phyloP scores from a whole-genome alignment of 202 grass and related monocot genomes.

The Panicum virgatum region DNA sequence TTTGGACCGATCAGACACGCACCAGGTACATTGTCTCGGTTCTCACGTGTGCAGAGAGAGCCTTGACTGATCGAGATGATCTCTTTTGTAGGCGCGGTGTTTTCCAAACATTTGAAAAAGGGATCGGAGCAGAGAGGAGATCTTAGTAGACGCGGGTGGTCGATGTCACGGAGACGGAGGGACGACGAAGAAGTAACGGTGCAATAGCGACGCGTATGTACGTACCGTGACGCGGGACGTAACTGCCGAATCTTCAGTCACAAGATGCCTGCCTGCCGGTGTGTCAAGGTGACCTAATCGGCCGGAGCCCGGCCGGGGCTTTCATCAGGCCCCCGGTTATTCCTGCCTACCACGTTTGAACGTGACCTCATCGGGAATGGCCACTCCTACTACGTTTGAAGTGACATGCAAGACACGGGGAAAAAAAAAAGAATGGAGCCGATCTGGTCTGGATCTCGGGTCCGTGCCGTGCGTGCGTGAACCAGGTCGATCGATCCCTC shows the following conservation, averaged over 20 bases:
- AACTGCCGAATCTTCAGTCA: conserved; percentile 31
- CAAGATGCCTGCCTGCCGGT: not conserved
- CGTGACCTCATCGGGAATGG: conserved; percentile 19
- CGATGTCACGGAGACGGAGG: not conserved
- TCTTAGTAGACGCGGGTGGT: not conserved
- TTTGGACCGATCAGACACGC: not conserved
- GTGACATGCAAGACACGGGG: conserved; percentile 29
- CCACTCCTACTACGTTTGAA: not conserved
- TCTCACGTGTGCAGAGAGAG: conserved; percentile 6
- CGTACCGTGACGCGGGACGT: not conserved
- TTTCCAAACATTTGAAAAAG: no score
- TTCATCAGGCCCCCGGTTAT: not conserved
- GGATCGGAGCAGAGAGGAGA: no score
- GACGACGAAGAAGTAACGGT: conserved; percentile 12
- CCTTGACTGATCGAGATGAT: no score
- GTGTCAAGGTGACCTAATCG: conserved; percentile 30
- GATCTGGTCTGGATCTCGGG: not conserved
- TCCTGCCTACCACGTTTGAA: conserved; percentile 47
- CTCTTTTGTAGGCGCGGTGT: no score
- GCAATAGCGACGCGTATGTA: conserved; percentile 38
- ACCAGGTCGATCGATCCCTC: not conserved
- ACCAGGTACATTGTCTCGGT: not conserved
- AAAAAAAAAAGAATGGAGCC: not conserved
- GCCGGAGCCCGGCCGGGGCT: not conserved
- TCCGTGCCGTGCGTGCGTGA: not conserved